These are phyloP conservation scores for Mollisia scopiformis DNA, from an alignment of 2,329 filamentous ascomycete genomes.

Conservation along the genomic window DNA sequence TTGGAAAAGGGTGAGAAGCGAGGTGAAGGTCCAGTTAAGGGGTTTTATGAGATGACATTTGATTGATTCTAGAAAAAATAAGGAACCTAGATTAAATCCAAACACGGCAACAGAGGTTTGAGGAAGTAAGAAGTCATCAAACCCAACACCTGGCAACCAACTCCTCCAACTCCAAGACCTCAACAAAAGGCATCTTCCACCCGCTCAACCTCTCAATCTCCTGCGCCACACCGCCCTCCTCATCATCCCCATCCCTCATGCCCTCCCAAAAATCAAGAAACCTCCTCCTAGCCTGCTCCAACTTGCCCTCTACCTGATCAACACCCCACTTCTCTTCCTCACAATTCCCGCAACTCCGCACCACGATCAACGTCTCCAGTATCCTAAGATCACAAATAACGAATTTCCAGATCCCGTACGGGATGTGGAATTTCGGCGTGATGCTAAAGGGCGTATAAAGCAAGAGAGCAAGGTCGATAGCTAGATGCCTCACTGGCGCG, in stretches of 20 bases:
- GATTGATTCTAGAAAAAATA: too few species aligned
- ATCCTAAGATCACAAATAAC: slow-evolving; percentile 4
- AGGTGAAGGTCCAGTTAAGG: not conserved
- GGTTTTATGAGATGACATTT: too few species aligned
- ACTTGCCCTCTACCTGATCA: slow-evolving; percentile 2
- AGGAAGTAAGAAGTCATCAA: not conserved
- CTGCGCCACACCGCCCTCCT: not conserved
- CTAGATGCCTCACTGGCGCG: slow-evolving; percentile 6
- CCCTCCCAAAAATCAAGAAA: slow-evolving; percentile 4
- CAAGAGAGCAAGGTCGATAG: slow-evolving; percentile 12
- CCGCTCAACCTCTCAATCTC: not conserved
- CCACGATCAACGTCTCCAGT: slow-evolving; percentile 11
- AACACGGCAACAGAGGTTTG: not conserved
- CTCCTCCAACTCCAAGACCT: slow-evolving; percentile 8
- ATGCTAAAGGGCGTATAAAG: slow-evolving; percentile 4
- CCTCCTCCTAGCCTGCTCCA: slow-evolving; percentile 3
- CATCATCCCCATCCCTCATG: not conserved
- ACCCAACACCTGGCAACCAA: slow-evolving; percentile 14
- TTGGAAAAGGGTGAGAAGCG: too few species aligned
- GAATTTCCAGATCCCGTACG: slow-evolving; percentile 13
- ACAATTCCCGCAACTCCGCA: not conserved
- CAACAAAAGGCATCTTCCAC: slow-evolving; percentile 10
- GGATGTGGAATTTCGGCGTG: slow-evolving; percentile 9
- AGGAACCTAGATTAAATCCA: not conserved
- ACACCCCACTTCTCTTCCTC: not conserved